A percentile compares a stretch with the other conserved stretches of the same genome.
Evolutionary conservation across 805 yeast genomes (phyloP).

Genomic region (Kazachstania kunashirensis): DNA sequence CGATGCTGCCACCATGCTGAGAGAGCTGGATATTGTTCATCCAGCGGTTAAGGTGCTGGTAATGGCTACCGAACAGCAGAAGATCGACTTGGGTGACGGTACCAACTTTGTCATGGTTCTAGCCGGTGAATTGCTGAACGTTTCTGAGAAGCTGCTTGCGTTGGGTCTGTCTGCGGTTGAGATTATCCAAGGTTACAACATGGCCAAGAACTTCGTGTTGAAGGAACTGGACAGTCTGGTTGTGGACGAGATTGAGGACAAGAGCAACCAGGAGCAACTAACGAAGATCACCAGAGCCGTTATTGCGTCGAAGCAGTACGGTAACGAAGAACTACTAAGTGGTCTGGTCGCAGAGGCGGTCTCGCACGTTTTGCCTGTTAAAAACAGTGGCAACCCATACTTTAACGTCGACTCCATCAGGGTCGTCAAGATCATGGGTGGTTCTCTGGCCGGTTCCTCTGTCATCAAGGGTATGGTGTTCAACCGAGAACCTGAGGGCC

Average conservation of each 20-base stretch:
- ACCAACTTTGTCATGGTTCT: constrained; percentile 84
- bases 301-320: constrained; percentile 87
- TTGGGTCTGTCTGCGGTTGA: constrained; percentile 88
- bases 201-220: constrained; percentile 71
- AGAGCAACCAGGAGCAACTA: constrained; percentile 45
- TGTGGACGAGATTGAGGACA: constrained; percentile 42
- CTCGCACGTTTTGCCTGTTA: constrained; percentile 54
- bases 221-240: constrained; percentile 58
- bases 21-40: constrained; percentile 88
- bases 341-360: constrained; percentile 80
- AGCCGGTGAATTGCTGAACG: constrained; percentile 84
- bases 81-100: constrained; percentile 93
- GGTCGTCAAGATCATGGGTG: constrained; percentile 95
- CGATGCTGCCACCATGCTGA: constrained; percentile 96
- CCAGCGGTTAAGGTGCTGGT: constrained; percentile 94
- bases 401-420: constrained; percentile 92
- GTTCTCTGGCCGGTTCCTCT: constrained; percentile 58
- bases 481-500: constrained; percentile 95
- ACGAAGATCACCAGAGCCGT: constrained; percentile 75
- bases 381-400: constrained; percentile 7
- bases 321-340: constrained; percentile 70
- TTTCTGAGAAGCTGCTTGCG: constrained; percentile 75
- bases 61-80: constrained; percentile 96
- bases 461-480: constrained; percentile 97
- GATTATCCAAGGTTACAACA: constrained; percentile 82